Percentiles rank a stretch among this genome's conserved stretches.
phyloP scores from a whole-genome alignment of 2,329 filamentous ascomycete genomes.

The Hymenoscyphus scutula region DNA sequence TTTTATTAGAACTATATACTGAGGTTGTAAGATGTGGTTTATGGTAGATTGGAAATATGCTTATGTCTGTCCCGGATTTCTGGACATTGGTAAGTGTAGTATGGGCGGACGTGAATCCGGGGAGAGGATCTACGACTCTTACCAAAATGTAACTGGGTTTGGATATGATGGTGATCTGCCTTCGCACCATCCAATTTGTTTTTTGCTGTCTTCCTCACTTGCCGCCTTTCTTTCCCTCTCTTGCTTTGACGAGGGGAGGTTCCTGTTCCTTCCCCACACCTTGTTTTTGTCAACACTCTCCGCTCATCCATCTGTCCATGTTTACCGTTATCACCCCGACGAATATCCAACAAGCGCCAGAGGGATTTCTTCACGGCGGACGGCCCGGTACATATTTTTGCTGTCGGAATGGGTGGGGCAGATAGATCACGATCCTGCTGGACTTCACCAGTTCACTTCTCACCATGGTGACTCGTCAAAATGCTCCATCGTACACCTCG shows the following conservation, averaged over 20 bases:
- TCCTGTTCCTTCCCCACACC: not conserved
- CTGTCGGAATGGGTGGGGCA: not conserved
- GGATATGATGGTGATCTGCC: not conserved
- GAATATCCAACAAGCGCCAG: conserved; percentile 2
- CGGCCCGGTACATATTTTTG: not conserved
- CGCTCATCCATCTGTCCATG: not conserved
- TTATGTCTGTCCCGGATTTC: not conserved
- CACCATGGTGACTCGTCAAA: not conserved
- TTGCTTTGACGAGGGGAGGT: not conserved
- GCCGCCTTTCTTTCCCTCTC: no score
- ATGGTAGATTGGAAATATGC: not conserved
- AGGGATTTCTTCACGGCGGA: not conserved
- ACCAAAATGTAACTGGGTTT: not conserved
- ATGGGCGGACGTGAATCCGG: not conserved
- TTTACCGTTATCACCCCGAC: not conserved
- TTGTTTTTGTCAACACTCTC: not conserved
- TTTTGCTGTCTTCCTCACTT: not conserved
- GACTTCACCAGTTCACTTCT: not conserved
- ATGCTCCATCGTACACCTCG: not conserved
- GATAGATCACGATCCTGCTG: not conserved
- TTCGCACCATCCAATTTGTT: not conserved
- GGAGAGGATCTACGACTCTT: not conserved
- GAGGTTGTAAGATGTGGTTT: not conserved
- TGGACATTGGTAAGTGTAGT: not conserved
- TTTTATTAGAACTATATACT: not conserved